These are phyloP conservation scores for Fusarium sp. DNA, from an alignment of 2,329 filamentous ascomycete species.

Conservation along the genomic window DNA sequence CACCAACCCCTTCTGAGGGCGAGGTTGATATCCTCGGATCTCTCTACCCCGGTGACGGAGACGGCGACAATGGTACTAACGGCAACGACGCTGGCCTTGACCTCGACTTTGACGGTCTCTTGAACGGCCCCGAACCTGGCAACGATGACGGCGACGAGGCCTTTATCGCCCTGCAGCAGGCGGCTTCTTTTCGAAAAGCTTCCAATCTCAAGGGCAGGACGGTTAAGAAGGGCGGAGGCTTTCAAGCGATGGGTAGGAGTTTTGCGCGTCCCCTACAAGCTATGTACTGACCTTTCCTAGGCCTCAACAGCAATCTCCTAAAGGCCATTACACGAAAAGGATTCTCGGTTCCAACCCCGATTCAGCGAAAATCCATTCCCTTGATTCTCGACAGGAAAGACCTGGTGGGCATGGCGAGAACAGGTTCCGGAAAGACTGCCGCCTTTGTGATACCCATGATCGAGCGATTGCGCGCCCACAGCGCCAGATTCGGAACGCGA, in stretches of 20 bases:
- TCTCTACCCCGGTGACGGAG: constrained; percentile 70
- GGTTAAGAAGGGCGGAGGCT: constrained; percentile 94
- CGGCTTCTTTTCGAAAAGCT: constrained; percentile 84
- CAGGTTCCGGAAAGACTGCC: constrained; percentile 98
- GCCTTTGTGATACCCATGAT: constrained; percentile 99
- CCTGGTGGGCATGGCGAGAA: constrained; percentile 98
- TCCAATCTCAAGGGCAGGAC: constrained; percentile 82
- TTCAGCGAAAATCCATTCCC: constrained; percentile 96
- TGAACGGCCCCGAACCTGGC: constrained; percentile 58
- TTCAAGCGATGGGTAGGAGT: constrained; percentile 84
- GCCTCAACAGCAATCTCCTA: constrained; percentile 80
- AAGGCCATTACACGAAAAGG: constrained; percentile 94
- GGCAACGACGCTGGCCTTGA: constrained; percentile 52
- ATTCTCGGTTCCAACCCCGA: constrained; percentile 94
- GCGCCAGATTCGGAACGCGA: constrained; percentile 82
- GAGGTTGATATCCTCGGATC: constrained; percentile 89
- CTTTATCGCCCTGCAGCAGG: constrained; percentile 89
- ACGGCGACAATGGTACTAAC: constrained; percentile 54
- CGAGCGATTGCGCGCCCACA: constrained; percentile 88
- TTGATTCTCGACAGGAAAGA: constrained; percentile 88
- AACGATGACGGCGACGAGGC: constrained; percentile 77
- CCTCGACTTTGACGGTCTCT: constrained; percentile 67
- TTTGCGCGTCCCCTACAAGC: not conserved
- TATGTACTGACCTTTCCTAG: constrained; percentile 49
- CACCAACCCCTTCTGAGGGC: constrained; percentile 84